phyloP scores from a whole-genome alignment of 2,329 filamentous ascomycete genomes.

The Colletotrichum truncatum region DNA sequence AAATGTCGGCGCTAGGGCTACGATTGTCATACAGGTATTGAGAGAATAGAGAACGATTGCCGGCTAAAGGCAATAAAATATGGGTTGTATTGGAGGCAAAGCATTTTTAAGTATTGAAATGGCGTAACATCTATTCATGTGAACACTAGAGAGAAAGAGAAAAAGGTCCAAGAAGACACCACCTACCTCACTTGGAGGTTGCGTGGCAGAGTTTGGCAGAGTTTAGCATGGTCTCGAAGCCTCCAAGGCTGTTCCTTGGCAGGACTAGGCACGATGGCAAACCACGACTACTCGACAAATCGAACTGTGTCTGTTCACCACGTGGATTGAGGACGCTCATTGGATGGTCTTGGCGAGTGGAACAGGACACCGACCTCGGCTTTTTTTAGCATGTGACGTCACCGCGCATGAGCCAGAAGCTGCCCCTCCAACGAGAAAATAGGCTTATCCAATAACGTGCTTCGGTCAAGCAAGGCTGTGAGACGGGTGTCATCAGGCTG shows the following conservation, averaged over 20 bases:
- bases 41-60: no score
- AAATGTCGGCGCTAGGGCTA: neutral
- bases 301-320: constrained; percentile 1
- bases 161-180: neutral
- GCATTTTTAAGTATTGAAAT: neutral
- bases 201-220: neutral
- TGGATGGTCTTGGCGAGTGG: constrained; percentile 20
- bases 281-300: constrained; percentile 10
- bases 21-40: no score
- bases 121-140: neutral
- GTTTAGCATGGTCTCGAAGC: neutral
- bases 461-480: constrained; percentile 13
- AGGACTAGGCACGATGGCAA: neutral
- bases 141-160: no score
- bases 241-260: neutral
- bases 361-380: neutral
- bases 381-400: constrained; percentile 15
- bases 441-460: constrained; percentile 1
- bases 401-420: neutral
- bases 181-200: neutral
- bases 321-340: constrained; percentile 9
- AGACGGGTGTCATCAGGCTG: constrained; percentile 7
- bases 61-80: no score
- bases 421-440: constrained; percentile 3
- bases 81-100: neutral